Base-by-base conservation (phyloP, 2,329 filamentous ascomycete species). In the Colletotrichum incanum region DNA sequence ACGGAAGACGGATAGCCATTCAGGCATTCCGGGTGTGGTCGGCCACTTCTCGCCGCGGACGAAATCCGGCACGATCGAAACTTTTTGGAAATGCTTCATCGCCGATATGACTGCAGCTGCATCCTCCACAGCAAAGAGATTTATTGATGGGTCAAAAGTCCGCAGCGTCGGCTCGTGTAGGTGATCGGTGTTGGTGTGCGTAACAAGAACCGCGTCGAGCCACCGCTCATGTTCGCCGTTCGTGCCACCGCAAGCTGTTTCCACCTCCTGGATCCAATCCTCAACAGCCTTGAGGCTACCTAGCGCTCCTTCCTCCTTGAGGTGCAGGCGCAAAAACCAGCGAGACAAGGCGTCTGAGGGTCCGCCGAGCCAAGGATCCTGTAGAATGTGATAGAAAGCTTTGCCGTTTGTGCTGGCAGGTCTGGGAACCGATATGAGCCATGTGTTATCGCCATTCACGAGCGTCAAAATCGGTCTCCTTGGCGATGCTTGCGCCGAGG, bases 391-490 rank as follows among this genome's bases (percentile, higher is more conserved):
- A 61, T 77, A 81, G 70, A 77, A 82, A 1, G 65, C 73, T 56
- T 77, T 78, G 14, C 75, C 74, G 2, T 55, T 65, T 16, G 71
- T 75, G 18, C 79, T 78, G 12, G 61, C 52, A 3, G 79, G 80
- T 7, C 77, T 76, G 2, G 80, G 79, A 49, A 82, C 77, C 8
- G 80, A 81, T 41, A 82, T 67, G 2, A 82, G 72, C 80, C 80
- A 82, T 41, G 79, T 79, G 20, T 79, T 79, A 56, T 82, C 80
- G 6, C 79, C 80, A 62, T 82, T 82, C 8, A 82, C 72, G 9
- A 75, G 77, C 0, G 80, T 81, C 20, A 81, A 58, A 8, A 80
- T 72, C 0, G 81, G 80, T 41, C 63, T 49, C 34, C 6, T 41
- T 77, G 71, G 23, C 3, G 43, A 31, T 12, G 31, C n/a, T 14